Conservation (phyloP, 768 basidiomycete species). For the Naganishia randhawae region DNA sequence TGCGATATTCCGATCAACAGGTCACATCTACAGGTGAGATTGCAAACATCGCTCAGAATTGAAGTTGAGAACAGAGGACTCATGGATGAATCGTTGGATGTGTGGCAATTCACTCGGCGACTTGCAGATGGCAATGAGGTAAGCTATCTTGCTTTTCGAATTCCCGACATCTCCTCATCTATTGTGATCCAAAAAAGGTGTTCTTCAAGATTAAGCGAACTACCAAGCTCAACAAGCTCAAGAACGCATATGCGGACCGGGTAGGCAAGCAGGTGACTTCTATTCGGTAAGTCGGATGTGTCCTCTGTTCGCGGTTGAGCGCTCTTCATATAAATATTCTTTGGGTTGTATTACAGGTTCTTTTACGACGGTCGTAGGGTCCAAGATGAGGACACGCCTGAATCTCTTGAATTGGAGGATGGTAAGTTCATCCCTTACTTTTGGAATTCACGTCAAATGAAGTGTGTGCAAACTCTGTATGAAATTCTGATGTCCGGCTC, state of each 20-base stretch:
- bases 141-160: not conserved
- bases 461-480: constrained; percentile 57
- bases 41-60: not conserved
- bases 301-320: not conserved
- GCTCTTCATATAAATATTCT: not conserved
- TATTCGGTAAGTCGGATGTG: constrained; percentile 63
- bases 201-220: constrained; percentile 96
- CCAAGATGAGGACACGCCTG: constrained; percentile 81
- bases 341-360: constrained; percentile 59
- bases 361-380: constrained; percentile 85
- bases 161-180: not conserved
- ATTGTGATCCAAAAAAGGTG: constrained; percentile 54
- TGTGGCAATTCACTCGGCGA: not conserved
- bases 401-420: constrained; percentile 78
- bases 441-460: constrained; percentile 57
- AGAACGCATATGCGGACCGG: constrained; percentile 82
- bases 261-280: constrained; percentile 82
- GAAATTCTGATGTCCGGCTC: not conserved
- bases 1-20: not conserved
- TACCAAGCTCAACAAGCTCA: constrained; percentile 86
- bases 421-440: constrained; percentile 56
- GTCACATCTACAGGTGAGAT: constrained; percentile 25
- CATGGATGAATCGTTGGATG: not conserved
- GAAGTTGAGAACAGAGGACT: not conserved
- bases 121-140: constrained; percentile 25